Conservation (phyloP, 2,329 filamentous ascomycete genomes). For the Domatiomyces globalis region DNA sequence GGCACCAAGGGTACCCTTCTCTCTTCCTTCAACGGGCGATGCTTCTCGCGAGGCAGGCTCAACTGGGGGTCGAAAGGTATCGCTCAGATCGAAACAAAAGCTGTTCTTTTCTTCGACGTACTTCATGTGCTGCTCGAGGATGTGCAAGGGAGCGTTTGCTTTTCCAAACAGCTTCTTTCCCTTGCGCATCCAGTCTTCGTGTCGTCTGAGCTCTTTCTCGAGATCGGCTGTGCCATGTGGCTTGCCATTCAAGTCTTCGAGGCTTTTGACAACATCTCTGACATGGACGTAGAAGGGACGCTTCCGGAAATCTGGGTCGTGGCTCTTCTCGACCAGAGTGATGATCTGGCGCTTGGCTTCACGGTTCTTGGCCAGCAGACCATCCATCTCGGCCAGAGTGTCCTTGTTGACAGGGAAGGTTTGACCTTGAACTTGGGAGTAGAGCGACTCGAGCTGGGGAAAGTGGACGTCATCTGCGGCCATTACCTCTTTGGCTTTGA, state of each 20-base stretch:
- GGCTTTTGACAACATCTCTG: slow-evolving; percentile 71
- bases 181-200: slow-evolving; percentile 98
- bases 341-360: slow-evolving; percentile 84
- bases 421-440: slow-evolving; percentile 53
- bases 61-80: slow-evolving; percentile 77
- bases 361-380: slow-evolving; percentile 87
- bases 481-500: slow-evolving; percentile 83
- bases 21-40: slow-evolving; percentile 41
- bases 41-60: slow-evolving; percentile 83
- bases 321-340: slow-evolving; percentile 64
- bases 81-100: slow-evolving; percentile 80
- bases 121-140: slow-evolving; percentile 86
- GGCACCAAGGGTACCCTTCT: slow-evolving; percentile 36
- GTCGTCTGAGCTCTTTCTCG: slow-evolving; percentile 83
- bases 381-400: slow-evolving; percentile 69
- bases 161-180: slow-evolving; percentile 98
- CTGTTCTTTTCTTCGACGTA: slow-evolving; percentile 80
- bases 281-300: slow-evolving; percentile 81
- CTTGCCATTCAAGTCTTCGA: slow-evolving; percentile 84
- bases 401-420: slow-evolving; percentile 64
- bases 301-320: slow-evolving; percentile 58
- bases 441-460: slow-evolving; percentile 82
- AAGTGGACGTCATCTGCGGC: slow-evolving; percentile 85
- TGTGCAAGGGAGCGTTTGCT: slow-evolving; percentile 91
- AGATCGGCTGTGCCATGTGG: slow-evolving; percentile 81